Evolutionary conservation across 164 flowering plant species (phyloP).

Genomic region (Buxus sempervirens): DNA sequence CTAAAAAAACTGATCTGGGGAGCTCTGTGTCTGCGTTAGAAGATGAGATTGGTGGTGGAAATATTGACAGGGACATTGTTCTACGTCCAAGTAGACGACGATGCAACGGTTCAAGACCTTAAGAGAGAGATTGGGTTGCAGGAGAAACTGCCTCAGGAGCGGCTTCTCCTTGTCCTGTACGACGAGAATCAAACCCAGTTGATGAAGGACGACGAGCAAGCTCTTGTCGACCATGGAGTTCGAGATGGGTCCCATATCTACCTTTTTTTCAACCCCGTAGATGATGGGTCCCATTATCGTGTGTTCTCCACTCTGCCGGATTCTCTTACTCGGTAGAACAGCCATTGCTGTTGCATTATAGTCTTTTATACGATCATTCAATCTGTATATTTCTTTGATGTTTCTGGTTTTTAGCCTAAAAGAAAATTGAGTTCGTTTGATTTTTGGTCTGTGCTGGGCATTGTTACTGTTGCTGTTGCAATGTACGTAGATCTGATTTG

Average conservation of each 20-base stretch:
- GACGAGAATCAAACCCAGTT: not conserved
- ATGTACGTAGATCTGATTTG: too few species aligned
- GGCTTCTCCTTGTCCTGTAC: conserved; percentile 29
- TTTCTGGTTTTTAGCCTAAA: too few species aligned
- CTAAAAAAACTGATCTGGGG: too few species aligned
- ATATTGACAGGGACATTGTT: conserved; percentile 44
- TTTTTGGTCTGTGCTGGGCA: too few species aligned
- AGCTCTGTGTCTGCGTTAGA: not conserved
- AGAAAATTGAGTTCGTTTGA: too few species aligned
- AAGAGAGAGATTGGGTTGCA: conserved; percentile 41
- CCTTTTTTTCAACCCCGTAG: conserved; percentile 31
- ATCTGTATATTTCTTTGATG: too few species aligned
- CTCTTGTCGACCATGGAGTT: conserved; percentile 35
- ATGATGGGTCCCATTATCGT: conserved; percentile 12
- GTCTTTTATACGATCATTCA: too few species aligned
- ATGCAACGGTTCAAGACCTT: conserved; percentile 42
- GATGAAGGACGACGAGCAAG: conserved; percentile 14
- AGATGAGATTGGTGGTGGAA: conserved; percentile 45
- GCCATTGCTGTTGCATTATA: too few species aligned
- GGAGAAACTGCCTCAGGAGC: conserved; percentile 34
- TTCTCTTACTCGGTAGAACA: not conserved
- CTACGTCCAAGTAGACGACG: conserved; percentile 30
- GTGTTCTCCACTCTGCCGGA: conserved; percentile 6
- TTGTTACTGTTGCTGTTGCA: too few species aligned
- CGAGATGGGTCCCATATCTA: conserved; percentile 44